Conservation (phyloP, 352 stramenopile species). For the Globisporangium yorkense region DNA sequence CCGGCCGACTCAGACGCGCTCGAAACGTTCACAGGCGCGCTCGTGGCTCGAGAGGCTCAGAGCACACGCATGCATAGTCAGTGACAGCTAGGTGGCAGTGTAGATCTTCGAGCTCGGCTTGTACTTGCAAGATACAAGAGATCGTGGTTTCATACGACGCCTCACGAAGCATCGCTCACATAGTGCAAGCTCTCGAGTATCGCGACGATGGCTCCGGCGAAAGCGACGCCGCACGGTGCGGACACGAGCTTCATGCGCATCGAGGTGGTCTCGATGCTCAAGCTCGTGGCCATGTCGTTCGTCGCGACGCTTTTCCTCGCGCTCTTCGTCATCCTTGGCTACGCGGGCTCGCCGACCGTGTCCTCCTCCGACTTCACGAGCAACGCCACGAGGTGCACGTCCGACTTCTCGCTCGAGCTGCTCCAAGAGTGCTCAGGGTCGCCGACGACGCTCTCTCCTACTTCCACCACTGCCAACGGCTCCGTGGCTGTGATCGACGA, state of each 20-base stretch:
- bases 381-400: constrained; percentile 38
- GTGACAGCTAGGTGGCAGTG: not conserved
- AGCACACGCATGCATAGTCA: constrained; percentile 21
- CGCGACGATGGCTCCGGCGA: not conserved
- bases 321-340: constrained; percentile 45
- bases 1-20: constrained; percentile 40
- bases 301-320: constrained; percentile 23
- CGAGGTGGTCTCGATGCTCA: constrained; percentile 56
- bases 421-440: constrained; percentile 26
- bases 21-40: constrained; percentile 29
- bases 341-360: constrained; percentile 27
- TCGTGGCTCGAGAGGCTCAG: constrained; percentile 32
- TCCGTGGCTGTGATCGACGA: constrained; percentile 31
- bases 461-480: constrained; percentile 12
- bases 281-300: constrained; percentile 27
- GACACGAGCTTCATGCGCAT: constrained; percentile 62
- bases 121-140: too few relatives aligned
- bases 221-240: constrained; percentile 1
- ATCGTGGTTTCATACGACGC: not conserved
- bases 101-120: too few relatives aligned
- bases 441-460: constrained; percentile 4
- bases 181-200: not conserved
- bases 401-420: constrained; percentile 35
- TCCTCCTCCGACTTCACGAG: constrained; percentile 48
- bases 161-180: not conserved